These are phyloP conservation scores for Sedum album DNA, from an alignment of 164 flowering plant genomes.

Conservation along the genomic window DNA sequence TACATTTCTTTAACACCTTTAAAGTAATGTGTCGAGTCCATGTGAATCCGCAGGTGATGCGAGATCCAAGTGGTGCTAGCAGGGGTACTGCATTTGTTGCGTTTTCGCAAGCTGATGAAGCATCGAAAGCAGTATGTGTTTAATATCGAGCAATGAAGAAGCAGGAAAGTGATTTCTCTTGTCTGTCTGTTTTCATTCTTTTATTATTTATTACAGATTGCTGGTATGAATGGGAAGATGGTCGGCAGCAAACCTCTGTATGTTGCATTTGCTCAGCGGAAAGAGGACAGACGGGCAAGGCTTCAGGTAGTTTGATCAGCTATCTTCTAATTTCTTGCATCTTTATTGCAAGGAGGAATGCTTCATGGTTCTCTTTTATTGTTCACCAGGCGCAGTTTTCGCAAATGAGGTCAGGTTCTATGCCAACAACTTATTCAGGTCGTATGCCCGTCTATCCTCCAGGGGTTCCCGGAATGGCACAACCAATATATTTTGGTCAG, in stretches of 20 bases:
- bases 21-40: not conserved
- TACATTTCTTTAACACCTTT: not conserved
- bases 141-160: not conserved
- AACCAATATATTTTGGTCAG: conserved; percentile 54
- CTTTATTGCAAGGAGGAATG: too few species aligned
- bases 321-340: not conserved
- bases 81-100: conserved; percentile 89
- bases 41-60: conserved; percentile 46
- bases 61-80: conserved; percentile 69
- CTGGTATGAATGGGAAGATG: conserved; percentile 2
- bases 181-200: not conserved
- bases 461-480: conserved; percentile 51
- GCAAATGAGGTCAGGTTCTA: conserved; percentile 4
- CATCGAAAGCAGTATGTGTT: conserved; percentile 70
- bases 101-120: conserved; percentile 71
- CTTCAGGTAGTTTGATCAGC: not conserved
- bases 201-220: not conserved
- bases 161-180: not conserved
- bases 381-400: not conserved
- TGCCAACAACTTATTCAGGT: conserved; percentile 40
- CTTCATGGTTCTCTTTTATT: not conserved
- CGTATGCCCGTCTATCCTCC: conserved; percentile 56
- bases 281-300: not conserved
- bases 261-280: conserved; percentile 3
- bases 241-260: not conserved